A percentile compares a stretch with the other conserved stretches of the same genome.
Evolutionary conservation across 2,329 filamentous ascomycete genomes (phyloP).

Genomic region (Sphaerulina vaccinii): DNA sequence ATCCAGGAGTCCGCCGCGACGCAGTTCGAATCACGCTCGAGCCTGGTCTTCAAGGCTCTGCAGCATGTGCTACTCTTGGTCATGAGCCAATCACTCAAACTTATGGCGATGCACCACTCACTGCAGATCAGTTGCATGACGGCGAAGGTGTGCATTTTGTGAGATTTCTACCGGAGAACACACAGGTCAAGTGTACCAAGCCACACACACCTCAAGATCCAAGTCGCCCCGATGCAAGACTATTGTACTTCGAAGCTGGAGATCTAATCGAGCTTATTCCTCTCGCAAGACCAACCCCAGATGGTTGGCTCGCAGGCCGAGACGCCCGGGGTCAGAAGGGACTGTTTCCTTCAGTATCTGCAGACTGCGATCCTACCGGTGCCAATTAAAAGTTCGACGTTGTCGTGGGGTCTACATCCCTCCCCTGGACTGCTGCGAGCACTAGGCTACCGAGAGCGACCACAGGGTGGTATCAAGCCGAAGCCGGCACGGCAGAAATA

Average conservation of each 20-base stretch:
- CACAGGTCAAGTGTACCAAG: no score
- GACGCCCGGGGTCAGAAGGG: no score
- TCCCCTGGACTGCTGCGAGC: no score
- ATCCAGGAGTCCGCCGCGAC: background rate
- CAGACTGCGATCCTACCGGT: no score
- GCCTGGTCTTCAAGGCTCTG: background rate
- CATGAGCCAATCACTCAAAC: no score
- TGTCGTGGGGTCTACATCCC: no score
- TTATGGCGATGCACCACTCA: background rate
- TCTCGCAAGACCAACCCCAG: background rate
- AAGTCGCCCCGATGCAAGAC: no score
- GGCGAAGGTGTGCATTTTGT: background rate
- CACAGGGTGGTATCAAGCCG: background rate
- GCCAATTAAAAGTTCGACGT: no score
- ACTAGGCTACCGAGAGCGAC: no score
- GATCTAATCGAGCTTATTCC: background rate
- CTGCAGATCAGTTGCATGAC: background rate
- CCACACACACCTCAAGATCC: no score
- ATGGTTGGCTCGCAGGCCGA: background rate
- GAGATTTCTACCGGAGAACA: background rate
- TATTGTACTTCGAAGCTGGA: background rate
- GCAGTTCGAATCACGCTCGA: background rate
- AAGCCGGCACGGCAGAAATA: background rate
- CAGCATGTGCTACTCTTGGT: background rate
- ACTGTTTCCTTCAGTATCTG: no score